Conservation (phyloP, 352 stramenopile species). For the Globisporangium canariense region DNA sequence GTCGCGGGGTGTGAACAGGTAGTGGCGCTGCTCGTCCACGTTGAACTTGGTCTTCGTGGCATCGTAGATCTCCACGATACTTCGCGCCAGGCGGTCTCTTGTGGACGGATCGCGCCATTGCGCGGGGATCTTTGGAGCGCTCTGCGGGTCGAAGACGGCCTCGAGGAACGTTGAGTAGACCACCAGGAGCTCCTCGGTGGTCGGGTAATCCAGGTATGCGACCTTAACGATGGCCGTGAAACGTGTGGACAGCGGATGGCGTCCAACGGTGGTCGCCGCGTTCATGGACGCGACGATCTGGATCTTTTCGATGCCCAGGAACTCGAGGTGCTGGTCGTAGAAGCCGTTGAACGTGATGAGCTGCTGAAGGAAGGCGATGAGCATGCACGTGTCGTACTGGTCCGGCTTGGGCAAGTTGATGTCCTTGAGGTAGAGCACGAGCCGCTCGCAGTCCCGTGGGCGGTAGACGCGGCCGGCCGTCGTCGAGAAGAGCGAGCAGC, state of each 20-base stretch:
- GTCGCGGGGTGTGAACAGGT: conserved; percentile 93
- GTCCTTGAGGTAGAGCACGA: conserved; percentile 96
- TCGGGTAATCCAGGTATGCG: conserved; percentile 91
- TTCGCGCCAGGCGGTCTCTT: conserved; percentile 78
- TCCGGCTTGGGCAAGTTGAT: conserved; percentile 95
- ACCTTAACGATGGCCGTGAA: conserved; percentile 95
- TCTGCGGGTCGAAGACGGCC: conserved; percentile 52
- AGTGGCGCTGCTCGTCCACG: conserved; percentile 93
- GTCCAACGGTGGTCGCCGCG: conserved; percentile 88
- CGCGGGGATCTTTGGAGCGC: conserved; percentile 29
- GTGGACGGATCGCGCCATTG: conserved; percentile 57
- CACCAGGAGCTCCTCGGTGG: conserved; percentile 82
- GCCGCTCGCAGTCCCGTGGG: conserved; percentile 87
- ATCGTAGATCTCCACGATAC: conserved; percentile 91
- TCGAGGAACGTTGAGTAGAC: conserved; percentile 91
- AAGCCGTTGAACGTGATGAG: conserved; percentile 95
- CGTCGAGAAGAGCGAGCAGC: conserved; percentile 92
- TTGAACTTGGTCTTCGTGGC: conserved; percentile 87
- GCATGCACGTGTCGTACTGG: conserved; percentile 95
- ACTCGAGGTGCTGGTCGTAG: conserved; percentile 94
- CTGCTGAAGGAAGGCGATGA: conserved; percentile 96
- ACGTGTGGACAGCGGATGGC: conserved; percentile 88
- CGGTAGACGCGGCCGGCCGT: conserved; percentile 90
- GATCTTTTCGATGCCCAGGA: conserved; percentile 91
- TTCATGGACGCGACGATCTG: conserved; percentile 96